Conservation (phyloP, 148 eudicot genomes). For the Rhododendron ferrugineum region DNA sequence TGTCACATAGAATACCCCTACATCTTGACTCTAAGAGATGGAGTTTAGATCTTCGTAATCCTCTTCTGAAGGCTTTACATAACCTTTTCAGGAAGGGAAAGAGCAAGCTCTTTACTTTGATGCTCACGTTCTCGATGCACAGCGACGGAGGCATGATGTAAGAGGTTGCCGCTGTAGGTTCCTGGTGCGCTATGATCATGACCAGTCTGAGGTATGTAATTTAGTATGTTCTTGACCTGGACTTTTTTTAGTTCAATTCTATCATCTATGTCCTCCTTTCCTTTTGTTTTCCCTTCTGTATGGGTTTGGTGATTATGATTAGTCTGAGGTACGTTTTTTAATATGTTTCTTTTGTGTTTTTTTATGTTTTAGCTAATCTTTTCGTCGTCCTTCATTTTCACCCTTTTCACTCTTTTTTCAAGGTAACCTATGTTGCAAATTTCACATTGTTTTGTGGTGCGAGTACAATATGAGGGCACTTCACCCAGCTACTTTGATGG, state of each 20-base stretch:
- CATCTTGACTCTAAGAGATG: not conserved
- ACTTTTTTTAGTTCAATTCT: not conserved
- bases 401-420: not conserved
- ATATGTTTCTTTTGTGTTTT: not conserved
- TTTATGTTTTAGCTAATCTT: not conserved
- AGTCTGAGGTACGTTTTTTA: not conserved
- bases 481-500: not conserved
- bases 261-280: not conserved
- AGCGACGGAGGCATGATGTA: conserved; percentile 90
- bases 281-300: not conserved
- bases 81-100: conserved; percentile 77
- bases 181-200: conserved; percentile 95
- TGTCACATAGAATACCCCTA: not conserved
- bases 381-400: not conserved
- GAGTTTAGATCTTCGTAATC: not conserved
- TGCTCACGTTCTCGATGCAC: conserved; percentile 94
- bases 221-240: not conserved
- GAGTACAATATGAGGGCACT: not conserved
- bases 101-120: conserved; percentile 99
- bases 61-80: not conserved
- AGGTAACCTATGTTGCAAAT: not conserved
- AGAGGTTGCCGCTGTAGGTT: conserved; percentile 99
- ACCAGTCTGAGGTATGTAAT: conserved; percentile 77
- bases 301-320: not conserved
- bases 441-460: not conserved